These are phyloP conservation scores for Picea abies DNA, from an alignment of 83 land plant species.

Conservation along the genomic window DNA sequence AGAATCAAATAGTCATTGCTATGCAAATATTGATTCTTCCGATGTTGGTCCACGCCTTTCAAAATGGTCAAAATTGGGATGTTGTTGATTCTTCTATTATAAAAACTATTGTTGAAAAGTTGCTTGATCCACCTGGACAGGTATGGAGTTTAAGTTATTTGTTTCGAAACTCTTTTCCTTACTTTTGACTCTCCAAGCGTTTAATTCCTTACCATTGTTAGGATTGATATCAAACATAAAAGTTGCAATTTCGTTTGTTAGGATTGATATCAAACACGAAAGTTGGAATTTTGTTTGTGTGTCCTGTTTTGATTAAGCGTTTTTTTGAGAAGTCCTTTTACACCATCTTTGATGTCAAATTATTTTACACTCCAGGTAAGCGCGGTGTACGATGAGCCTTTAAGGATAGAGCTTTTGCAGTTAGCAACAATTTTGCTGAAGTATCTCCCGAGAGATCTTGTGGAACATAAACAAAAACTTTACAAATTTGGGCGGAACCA, in stretches of 20 bases:
- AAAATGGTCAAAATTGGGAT: conserved; percentile 92
- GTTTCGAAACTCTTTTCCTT: neutral
- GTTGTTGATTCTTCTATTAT: conserved; percentile 88
- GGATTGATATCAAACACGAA: too few relatives aligned
- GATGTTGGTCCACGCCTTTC: conserved; percentile 93
- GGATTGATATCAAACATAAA: neutral
- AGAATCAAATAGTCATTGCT: conserved; percentile 87
- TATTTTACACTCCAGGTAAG: conserved; percentile 50
- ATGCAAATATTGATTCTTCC: conserved; percentile 99
- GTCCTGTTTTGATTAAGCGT: too few relatives aligned
- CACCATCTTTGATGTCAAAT: conserved; percentile 5
- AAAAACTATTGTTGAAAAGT: conserved; percentile 94
- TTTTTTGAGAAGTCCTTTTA: too few relatives aligned
- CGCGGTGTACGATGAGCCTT: conserved; percentile 95
- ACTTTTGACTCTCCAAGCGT: neutral
- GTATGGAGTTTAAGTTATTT: conserved; percentile 29
- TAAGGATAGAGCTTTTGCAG: conserved; percentile 93
- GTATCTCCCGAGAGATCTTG: conserved; percentile 86
- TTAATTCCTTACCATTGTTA: neutral
- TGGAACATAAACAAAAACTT: conserved; percentile 91
- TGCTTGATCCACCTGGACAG: conserved; percentile 99
- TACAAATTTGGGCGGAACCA: conserved; percentile 98
- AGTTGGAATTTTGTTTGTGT: too few relatives aligned
- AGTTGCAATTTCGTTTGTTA: neutral
- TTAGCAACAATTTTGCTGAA: conserved; percentile 91